Base-by-base conservation (phyloP, 2,329 filamentous ascomycete genomes). In the Sarocladiaceae sp. region DNA sequence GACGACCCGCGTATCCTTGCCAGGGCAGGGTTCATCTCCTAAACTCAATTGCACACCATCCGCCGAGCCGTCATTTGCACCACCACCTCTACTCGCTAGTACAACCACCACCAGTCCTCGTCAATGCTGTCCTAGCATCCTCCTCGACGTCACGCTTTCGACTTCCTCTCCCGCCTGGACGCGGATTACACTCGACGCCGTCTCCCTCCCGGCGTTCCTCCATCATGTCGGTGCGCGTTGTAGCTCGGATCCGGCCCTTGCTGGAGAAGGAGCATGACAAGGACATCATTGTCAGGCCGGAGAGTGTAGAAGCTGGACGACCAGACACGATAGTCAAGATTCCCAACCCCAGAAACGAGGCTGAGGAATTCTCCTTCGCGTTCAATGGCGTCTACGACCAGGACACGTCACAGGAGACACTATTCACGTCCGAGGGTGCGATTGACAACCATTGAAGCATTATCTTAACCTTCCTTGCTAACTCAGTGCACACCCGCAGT, bases 361-460 rank as follows among this genome's bases (percentile, higher is more conserved):
- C 80, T 20, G 93, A 97, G 70, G 88, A 92, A 64, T 97, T 92
- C 71, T 91, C 88, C 51, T 99, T 97, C 67, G 83, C 92, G 50
- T 97, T 97, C 78, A 95, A 94, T 75, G 83, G 88, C 59, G 93
- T 97, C 52, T 97, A 96, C 69, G 90, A 90, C 63, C 82, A 86
- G 61, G 70, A 79, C 31, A 86, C 88, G 15, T 83, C 88, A 8
- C 93, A 99, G 67, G 89, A 96, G 69, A 81, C 88, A 57, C 72
- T 99, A 53, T 99, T 96, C 67, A 88, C 92, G 57, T 82, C 86
- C 33, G 93, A 97, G 82, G 89, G 90, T 91, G 77, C 35, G 11
- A 44, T 52, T 13, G 18, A 12, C 18, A 35, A 35, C 11, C n/a
- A 3, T 25, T 29, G 10, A 44, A 36, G 25, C 20, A 35, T 7